A percentile compares a stretch with the other conserved stretches of the same genome.
Conservation (phyloP, 2,329 filamentous ascomycete species). For the Diaporthe amygdali region DNA sequence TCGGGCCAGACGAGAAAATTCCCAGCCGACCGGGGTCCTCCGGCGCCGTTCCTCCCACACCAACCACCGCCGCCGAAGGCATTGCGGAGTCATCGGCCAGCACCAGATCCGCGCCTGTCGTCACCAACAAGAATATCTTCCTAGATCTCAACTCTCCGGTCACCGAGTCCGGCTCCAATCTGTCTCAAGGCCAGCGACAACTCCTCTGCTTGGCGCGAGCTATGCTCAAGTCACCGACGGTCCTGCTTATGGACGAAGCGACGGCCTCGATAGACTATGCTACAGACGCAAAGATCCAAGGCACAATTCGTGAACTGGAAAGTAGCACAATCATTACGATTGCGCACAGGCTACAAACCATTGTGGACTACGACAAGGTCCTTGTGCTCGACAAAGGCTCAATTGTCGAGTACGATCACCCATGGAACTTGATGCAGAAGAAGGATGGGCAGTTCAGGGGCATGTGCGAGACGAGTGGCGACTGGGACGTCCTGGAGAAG, state of each 20-base stretch:
- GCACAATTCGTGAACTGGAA: constrained; percentile 89
- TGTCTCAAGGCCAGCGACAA: constrained; percentile 95
- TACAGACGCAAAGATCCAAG: constrained; percentile 95
- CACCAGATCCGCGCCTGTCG: constrained; percentile 39
- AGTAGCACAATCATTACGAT: constrained; percentile 92
- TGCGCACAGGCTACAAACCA: constrained; percentile 92
- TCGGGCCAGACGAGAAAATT: constrained; percentile 62
- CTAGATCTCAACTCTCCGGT: constrained; percentile 83
- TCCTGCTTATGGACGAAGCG: constrained; percentile 99
- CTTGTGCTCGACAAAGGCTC: constrained; percentile 88
- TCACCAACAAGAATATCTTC: constrained; percentile 95
- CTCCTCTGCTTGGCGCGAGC: constrained; percentile 92
- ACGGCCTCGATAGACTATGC: constrained; percentile 97
- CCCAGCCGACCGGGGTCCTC: constrained; percentile 29
- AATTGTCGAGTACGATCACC: constrained; percentile 90
- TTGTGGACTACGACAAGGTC: constrained; percentile 98
- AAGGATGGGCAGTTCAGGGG: constrained; percentile 67
- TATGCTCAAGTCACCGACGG: constrained; percentile 86
- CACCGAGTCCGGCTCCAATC: constrained; percentile 88
- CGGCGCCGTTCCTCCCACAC: constrained; percentile 29
- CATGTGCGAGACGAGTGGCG: constrained; percentile 71
- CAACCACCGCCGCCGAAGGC: constrained; percentile 29
- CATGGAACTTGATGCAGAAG: constrained; percentile 78
- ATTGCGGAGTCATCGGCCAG: constrained; percentile 23
- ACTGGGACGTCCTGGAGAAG: constrained; percentile 55